Evolutionary conservation across 176 grass and related monocot species (phyloP).

Genomic region (Cenchrus purpureus): DNA sequence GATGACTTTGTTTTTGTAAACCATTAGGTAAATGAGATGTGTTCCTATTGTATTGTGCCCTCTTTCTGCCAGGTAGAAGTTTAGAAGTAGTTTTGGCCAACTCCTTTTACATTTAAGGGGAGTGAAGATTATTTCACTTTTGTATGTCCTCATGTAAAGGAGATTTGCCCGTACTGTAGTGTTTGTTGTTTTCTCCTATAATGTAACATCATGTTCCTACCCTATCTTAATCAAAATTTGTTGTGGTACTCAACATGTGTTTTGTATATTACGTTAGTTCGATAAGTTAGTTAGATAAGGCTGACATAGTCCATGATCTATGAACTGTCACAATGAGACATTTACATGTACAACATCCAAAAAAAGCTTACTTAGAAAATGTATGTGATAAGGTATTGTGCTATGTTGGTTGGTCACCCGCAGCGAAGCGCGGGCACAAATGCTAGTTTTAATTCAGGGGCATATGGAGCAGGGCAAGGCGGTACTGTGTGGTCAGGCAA

Average conservation of each 20-base stretch:
- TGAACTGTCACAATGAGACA: not conserved
- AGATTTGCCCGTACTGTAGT: too few relatives aligned
- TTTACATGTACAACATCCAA: not conserved
- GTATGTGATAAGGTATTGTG: not conserved
- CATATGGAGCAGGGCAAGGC: slow-evolving; percentile 87
- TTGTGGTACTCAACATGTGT: not conserved
- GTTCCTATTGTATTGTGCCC: not conserved
- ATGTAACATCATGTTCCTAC: too few relatives aligned
- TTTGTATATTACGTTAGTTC: not conserved
- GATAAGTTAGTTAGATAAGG: not conserved
- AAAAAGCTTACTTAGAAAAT: not conserved
- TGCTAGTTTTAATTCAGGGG: slow-evolving; percentile 70
- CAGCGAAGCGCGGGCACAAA: not conserved
- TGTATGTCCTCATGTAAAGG: too few relatives aligned
- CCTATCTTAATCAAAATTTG: too few relatives aligned
- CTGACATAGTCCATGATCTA: not conserved
- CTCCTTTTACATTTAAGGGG: too few relatives aligned
- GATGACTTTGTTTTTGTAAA: not conserved
- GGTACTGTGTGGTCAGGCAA: slow-evolving; percentile 84
- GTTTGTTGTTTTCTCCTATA: too few relatives aligned
- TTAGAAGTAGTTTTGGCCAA: too few relatives aligned
- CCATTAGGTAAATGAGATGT: not conserved
- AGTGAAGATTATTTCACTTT: too few relatives aligned
- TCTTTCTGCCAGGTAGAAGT: not conserved
- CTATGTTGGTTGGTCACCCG: not conserved